These are phyloP conservation scores for Chalciporus sphaerocephalus DNA, from an alignment of 768 basidiomycete species.

Conservation along the genomic window DNA sequence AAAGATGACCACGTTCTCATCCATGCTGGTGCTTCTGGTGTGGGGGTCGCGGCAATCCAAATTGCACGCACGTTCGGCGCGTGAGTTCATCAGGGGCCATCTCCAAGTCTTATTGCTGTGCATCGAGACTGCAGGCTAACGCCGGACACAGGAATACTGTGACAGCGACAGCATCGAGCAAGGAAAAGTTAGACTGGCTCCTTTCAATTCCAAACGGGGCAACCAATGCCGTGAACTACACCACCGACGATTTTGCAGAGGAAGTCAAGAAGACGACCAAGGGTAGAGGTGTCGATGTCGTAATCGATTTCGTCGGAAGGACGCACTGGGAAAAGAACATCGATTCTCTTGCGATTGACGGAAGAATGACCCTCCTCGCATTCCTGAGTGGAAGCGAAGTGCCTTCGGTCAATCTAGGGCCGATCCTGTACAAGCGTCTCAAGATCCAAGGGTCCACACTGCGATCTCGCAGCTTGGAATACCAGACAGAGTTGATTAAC, in stretches of 20 bases:
- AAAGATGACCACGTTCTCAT: slow-evolving; percentile 73
- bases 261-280: slow-evolving; percentile 65
- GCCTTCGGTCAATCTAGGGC: slow-evolving; percentile 50
- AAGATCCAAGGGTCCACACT: slow-evolving; percentile 87
- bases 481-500: slow-evolving; percentile 69
- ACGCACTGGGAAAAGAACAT: slow-evolving; percentile 74
- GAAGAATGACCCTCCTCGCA: slow-evolving; percentile 67
- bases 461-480: slow-evolving; percentile 65
- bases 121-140: slow-evolving; percentile 5
- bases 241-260: slow-evolving; percentile 72
- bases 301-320: slow-evolving; percentile 81
- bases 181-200: slow-evolving; percentile 78
- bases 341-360: slow-evolving; percentile 63
- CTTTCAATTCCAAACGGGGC: slow-evolving; percentile 61
- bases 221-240: slow-evolving; percentile 81
- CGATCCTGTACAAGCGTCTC: slow-evolving; percentile 79
- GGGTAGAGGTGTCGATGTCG: slow-evolving; percentile 71
- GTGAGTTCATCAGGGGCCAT: slow-evolving; percentile 41
- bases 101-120: slow-evolving; percentile 3
- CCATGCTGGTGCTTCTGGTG: slow-evolving; percentile 89
- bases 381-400: slow-evolving; percentile 57
- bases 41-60: slow-evolving; percentile 86
- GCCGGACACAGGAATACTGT: slow-evolving; percentile 50
- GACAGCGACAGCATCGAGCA: slow-evolving; percentile 80
- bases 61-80: slow-evolving; percentile 70